phyloP scores from a whole-genome alignment of 2,329 filamentous ascomycete species.

The Penicillium sp. region DNA sequence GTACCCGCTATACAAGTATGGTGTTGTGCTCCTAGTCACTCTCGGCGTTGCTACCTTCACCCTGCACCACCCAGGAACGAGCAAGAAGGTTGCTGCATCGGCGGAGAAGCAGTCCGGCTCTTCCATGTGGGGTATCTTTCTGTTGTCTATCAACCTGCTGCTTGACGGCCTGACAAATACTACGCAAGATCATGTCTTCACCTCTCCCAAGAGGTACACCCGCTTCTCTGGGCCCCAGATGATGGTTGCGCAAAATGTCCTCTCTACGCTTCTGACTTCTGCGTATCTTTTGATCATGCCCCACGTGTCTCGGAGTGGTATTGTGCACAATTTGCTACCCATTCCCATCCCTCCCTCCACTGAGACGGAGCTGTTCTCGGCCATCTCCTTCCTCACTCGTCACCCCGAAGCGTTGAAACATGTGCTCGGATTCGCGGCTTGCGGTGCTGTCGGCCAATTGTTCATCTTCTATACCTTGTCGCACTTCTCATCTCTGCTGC shows the following conservation, averaged over 20 bases:
- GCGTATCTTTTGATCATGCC: conserved; percentile 75
- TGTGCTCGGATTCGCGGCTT: conserved; percentile 83
- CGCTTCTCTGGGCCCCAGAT: conserved; percentile 92
- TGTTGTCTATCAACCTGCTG: conserved; percentile 84
- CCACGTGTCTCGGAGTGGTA: conserved; percentile 67
- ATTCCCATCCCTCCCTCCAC: conserved; percentile 55
- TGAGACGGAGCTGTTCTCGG: conserved; percentile 75
- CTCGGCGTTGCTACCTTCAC: conserved; percentile 93
- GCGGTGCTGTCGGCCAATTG: conserved; percentile 88
- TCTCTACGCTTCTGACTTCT: conserved; percentile 74
- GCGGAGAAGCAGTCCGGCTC: conserved; percentile 59
- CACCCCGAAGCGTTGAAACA: conserved; percentile 83
- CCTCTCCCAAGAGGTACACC: conserved; percentile 60
- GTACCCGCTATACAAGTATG: conserved; percentile 95
- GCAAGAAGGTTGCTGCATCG: conserved; percentile 49
- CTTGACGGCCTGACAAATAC: conserved; percentile 96
- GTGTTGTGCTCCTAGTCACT: conserved; percentile 87
- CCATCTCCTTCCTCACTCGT: conserved; percentile 73
- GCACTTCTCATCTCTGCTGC: conserved; percentile 83
- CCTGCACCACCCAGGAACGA: conserved; percentile 70
- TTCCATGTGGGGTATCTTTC: conserved; percentile 69
- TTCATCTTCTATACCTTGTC: conserved; percentile 97
- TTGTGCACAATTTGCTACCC: conserved; percentile 66
- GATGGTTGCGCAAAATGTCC: conserved; percentile 97
- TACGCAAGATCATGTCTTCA: conserved; percentile 93